phyloP scores from a whole-genome alignment of 768 basidiomycete species.

The Dioszegia aurantiaca region DNA sequence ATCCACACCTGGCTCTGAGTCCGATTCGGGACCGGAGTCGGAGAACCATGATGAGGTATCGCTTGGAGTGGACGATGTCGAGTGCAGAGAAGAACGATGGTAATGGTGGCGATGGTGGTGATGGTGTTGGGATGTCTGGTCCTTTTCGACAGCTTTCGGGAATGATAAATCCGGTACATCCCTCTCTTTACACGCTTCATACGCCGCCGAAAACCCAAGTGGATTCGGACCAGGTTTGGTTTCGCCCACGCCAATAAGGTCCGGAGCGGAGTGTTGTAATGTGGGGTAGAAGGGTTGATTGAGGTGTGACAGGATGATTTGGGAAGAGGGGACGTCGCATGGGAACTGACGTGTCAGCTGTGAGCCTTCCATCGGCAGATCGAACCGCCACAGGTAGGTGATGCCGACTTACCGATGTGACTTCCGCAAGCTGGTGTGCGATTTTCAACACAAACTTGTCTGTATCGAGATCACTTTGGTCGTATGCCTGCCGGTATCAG shows the following conservation, averaged over 20 bases:
- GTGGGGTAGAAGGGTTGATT: conserved; percentile 72
- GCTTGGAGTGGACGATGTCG: not conserved
- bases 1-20: not conserved
- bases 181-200: conserved; percentile 12
- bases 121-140: not conserved
- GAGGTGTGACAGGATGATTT: conserved; percentile 58
- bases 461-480: conserved; percentile 52
- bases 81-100: not conserved
- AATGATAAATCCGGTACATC: conserved; percentile 9
- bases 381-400: not conserved
- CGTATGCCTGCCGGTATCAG: conserved; percentile 18
- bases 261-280: conserved; percentile 61
- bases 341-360: conserved; percentile 57
- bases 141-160: not conserved
- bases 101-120: not conserved
- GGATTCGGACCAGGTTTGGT: conserved; percentile 22
- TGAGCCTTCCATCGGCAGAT: too few relatives aligned
- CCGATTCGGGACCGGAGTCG: not conserved
- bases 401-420: conserved; percentile 61
- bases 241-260: conserved; percentile 54
- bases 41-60: conserved; percentile 3
- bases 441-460: conserved; percentile 68
- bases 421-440: conserved; percentile 67
- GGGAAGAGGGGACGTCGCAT: conserved; percentile 58
- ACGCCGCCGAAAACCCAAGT: conserved; percentile 26